phyloP scores from a whole-genome alignment of 2,329 filamentous ascomycete species.

The Fusarium dimerum region DNA sequence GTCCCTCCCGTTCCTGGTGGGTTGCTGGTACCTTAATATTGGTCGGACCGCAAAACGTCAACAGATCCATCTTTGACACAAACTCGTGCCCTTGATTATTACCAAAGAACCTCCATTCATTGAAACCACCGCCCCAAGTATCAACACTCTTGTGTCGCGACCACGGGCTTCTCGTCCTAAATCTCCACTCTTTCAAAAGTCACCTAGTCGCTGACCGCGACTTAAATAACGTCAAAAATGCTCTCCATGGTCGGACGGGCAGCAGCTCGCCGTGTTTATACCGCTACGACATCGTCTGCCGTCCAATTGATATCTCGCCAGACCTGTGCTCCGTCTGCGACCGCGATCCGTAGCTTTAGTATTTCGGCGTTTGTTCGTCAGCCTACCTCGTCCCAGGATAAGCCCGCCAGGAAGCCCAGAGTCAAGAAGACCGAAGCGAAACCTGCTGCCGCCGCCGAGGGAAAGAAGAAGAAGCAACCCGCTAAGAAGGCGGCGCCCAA shows the following conservation, averaged over 20 bases:
- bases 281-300: slow-evolving; percentile 23
- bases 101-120: not conserved
- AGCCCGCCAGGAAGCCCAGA: slow-evolving; percentile 22
- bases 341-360: slow-evolving; percentile 33
- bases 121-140: not conserved
- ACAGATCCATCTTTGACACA: not conserved
- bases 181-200: not conserved
- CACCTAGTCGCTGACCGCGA: not conserved
- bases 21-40: not conserved
- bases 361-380: slow-evolving; percentile 31
- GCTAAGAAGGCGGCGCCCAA: slow-evolving; percentile 29
- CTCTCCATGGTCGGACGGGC: slow-evolving; percentile 43
- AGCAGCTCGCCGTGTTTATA: slow-evolving; percentile 37
- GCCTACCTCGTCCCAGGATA: slow-evolving; percentile 23
- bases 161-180: not conserved
- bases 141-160: not conserved
- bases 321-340: slow-evolving; percentile 15
- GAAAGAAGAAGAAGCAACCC: slow-evolving; percentile 7
- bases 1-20: not conserved
- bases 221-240: slow-evolving; percentile 33
- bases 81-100: not conserved
- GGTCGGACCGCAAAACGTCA: not conserved
- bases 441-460: slow-evolving; percentile 10
- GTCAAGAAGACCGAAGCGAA: slow-evolving; percentile 22
- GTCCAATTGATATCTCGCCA: slow-evolving; percentile 24